These are phyloP conservation scores for Citrus hindsii DNA, from an alignment of 345 rosid genomes.

Conservation along the genomic window DNA sequence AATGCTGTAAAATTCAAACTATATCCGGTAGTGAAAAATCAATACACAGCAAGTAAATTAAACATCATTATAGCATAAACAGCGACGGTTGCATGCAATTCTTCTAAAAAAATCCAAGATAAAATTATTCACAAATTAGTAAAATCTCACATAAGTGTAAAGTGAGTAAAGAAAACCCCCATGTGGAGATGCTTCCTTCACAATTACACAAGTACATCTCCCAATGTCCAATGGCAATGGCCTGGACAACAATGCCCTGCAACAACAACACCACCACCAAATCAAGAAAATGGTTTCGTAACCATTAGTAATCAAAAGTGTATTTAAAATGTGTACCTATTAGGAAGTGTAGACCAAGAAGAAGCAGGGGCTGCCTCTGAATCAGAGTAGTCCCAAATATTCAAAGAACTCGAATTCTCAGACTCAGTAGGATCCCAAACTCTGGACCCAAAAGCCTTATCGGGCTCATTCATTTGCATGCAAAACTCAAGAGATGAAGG, in stretches of 20 bases:
- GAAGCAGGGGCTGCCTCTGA: constrained; percentile 96
- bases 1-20: neutral
- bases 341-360: constrained; percentile 89
- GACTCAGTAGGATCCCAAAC: constrained; percentile 61
- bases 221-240: constrained; percentile 88
- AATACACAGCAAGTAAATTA: neutral
- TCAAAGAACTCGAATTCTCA: constrained; percentile 62
- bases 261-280: constrained; percentile 14
- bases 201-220: constrained; percentile 80
- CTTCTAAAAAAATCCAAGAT: neutral
- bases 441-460: constrained; percentile 46
- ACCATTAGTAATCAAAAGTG: neutral
- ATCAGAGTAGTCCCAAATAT: constrained; percentile 91
- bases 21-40: neutral
- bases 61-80: neutral
- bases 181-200: constrained; percentile 55
- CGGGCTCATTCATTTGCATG: constrained; percentile 75
- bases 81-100: neutral
- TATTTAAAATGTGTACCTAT: constrained; percentile 37
- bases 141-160: constrained; percentile 67
- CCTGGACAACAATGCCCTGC: constrained; percentile 75
- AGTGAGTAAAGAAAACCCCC: constrained; percentile 71
- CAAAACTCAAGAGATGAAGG: constrained; percentile 74
- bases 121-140: neutral
- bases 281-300: neutral